Evolutionary conservation across 2,329 filamentous ascomycete species (phyloP).

Genomic region (Penicillium sp.): DNA sequence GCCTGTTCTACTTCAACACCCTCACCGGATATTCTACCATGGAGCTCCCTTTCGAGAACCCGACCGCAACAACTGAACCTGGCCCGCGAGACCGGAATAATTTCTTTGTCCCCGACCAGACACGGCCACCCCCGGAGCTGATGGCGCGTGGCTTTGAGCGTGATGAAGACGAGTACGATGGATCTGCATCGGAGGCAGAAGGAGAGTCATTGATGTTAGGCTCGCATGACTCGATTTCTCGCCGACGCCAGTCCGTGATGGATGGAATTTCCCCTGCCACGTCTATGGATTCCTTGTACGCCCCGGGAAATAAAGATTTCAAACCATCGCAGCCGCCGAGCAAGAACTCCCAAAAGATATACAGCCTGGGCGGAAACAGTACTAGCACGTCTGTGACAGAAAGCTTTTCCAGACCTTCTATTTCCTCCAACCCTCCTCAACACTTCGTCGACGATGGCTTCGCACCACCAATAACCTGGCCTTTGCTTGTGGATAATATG

Average conservation of each 20-base stretch:
- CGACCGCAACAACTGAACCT: slow-evolving; percentile 73
- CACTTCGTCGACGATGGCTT: slow-evolving; percentile 91
- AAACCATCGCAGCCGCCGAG: slow-evolving; percentile 24
- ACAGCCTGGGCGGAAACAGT: slow-evolving; percentile 48
- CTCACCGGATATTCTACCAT: slow-evolving; percentile 92
- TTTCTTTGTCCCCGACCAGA: slow-evolving; percentile 83
- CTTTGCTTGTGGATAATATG: slow-evolving; percentile 87
- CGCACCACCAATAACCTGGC: slow-evolving; percentile 81
- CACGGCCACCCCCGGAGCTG: slow-evolving; percentile 83
- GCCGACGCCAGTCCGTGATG: slow-evolving; percentile 65
- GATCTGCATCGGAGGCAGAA: slow-evolving; percentile 84
- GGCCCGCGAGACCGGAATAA: slow-evolving; percentile 88
- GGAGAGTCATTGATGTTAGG: slow-evolving; percentile 70
- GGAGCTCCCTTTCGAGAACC: slow-evolving; percentile 91
- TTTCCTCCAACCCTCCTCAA: slow-evolving; percentile 61
- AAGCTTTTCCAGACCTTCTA: slow-evolving; percentile 46
- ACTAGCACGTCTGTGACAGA: slow-evolving; percentile 57
- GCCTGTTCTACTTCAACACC: slow-evolving; percentile 97
- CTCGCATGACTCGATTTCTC: slow-evolving; percentile 66
- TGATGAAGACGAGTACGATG: slow-evolving; percentile 88
- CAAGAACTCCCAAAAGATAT: slow-evolving; percentile 25
- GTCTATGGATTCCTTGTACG: slow-evolving; percentile 88
- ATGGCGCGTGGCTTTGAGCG: slow-evolving; percentile 79
- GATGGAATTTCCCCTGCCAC: slow-evolving; percentile 79
- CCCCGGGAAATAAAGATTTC: slow-evolving; percentile 61